Base-by-base conservation (phyloP, 2,329 filamentous ascomycete genomes). In the Beauveria sp. region DNA sequence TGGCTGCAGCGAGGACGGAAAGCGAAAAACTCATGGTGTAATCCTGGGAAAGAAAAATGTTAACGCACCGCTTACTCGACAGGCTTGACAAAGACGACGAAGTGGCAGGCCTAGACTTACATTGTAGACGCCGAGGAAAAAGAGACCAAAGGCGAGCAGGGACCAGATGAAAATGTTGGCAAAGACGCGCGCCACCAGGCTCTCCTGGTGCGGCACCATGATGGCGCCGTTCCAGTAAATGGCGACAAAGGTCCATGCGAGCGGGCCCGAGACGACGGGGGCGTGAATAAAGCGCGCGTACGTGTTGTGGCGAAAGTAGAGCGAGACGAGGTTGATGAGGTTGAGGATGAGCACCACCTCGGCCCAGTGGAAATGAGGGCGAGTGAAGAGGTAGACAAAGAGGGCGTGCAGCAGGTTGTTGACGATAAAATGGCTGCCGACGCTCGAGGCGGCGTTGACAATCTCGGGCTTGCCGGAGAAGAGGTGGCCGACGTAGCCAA, bases 161-260 rank as follows among this genome's bases (percentile, higher is more conserved):
- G 87, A 85, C 92, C 92, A 96, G 69, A 96, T 89, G 67, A 92
- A 91, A 66, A 96, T 79, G 70, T 96, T 96, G 56, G 90, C 91
- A 26, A 94, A 83, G 66, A 96, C 87, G 53, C 90, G 80, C n/a
- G 89, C 87, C 2, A 87, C 80, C 5, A 91, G 73, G 62, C 78
- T 82, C 61, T 86, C 77, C 8, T 85, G 81, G 70, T 90, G 80
- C n/a, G 78, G 78, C n/a, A 93, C 84, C 71, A 90, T 89, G 53
- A 92, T 86, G 22, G 92, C 91, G 9, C 92, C 92, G 67, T 91
- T 90, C 90, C 91, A 96, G 79, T 92, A 93, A 58, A 96, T 80
- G 34, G 90, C 89, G 16, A 93, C 86, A 70, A 94, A 90, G 16
- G 88, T 92, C 90, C 91, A 96, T 16, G 75, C 90, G 66, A 96